Base-by-base conservation (phyloP, 2,329 filamentous ascomycete species). In the Xylariaceae sp. region DNA sequence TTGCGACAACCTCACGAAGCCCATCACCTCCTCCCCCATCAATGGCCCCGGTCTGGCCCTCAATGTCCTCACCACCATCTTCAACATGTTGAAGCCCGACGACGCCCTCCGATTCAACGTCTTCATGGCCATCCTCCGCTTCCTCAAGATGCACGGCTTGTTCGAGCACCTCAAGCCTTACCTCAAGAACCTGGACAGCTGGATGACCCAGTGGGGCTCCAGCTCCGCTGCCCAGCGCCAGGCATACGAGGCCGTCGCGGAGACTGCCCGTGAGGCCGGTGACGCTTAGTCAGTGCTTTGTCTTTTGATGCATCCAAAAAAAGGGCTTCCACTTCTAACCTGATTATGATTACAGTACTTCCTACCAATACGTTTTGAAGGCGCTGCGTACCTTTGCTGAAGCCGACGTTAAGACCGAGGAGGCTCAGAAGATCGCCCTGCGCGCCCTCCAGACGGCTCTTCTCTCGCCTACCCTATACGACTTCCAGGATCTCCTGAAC, bases 41-140 rank as follows among this genome's bases (percentile, higher is more conserved):
- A 92, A 96, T 78, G 91, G 92, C 68, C 82, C 88, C 64, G 88
- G 89, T 53, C 84, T 99, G 66, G 91, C 92, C 65, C 88, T 97
- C 68, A 92, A 91, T 67, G 89, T 94, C 68, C 85, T 99, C 68
- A 92, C 90, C 72, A 97, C 92, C 69, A 86, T 99, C 72, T 99
- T 97, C 87, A 99, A 99, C 83, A 88, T 95, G 66, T 84, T 97
- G 67, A 78, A 87, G 67, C 78, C 87, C 62, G 80, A 87, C 71
- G 88, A 92, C 72, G 87, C 90, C 57, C 84, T 90, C 72, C 88
- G 94, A 62, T 96, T 88, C 77, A 89, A 96, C 73, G 91, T 99
- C 61, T 90, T 99, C 71, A 82, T 94, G 74, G 86, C 92, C 71
- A 92, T 97, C 68, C 78, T 97, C 64, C 88, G 88, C 68, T 89